Conservation (phyloP, 129 eudicot genomes). For the Scalesia atractyloides region DNA sequence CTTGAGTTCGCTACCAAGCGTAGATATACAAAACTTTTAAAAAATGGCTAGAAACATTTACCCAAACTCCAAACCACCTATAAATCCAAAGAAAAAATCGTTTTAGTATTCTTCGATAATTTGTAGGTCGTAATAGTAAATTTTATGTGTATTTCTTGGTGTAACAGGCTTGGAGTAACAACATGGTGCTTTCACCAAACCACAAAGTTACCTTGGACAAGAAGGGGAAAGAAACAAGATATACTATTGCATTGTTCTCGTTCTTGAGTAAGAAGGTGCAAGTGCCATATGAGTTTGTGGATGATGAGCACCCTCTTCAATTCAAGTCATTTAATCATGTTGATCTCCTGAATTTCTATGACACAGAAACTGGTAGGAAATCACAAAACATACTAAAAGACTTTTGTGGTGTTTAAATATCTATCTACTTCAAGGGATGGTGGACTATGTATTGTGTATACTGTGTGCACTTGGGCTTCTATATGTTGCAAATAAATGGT, state of each 20-base stretch:
- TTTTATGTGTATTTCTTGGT: background rate
- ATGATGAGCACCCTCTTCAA: slow-evolving; percentile 47
- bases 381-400: slow-evolving; percentile 68
- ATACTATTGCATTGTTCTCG: slow-evolving; percentile 61
- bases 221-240: slow-evolving; percentile 58
- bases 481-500: background rate
- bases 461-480: background rate
- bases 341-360: slow-evolving; percentile 66
- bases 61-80: too few relatives aligned
- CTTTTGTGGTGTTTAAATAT: slow-evolving; percentile 63
- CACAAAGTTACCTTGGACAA: slow-evolving; percentile 60
- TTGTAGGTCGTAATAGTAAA: background rate
- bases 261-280: slow-evolving; percentile 53
- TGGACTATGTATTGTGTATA: background rate
- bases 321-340: slow-evolving; percentile 67
- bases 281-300: slow-evolving; percentile 65
- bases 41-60: too few relatives aligned
- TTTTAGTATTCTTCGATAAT: background rate
- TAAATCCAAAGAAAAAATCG: too few relatives aligned
- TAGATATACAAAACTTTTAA: too few relatives aligned
- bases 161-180: slow-evolving; percentile 81
- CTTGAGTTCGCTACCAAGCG: too few relatives aligned
- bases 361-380: slow-evolving; percentile 56
- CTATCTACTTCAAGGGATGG: background rate
- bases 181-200: slow-evolving; percentile 60